Evolutionary conservation across 192 early-diverging fungal genomes (phyloP).

Genomic region (Podila epigama): DNA sequence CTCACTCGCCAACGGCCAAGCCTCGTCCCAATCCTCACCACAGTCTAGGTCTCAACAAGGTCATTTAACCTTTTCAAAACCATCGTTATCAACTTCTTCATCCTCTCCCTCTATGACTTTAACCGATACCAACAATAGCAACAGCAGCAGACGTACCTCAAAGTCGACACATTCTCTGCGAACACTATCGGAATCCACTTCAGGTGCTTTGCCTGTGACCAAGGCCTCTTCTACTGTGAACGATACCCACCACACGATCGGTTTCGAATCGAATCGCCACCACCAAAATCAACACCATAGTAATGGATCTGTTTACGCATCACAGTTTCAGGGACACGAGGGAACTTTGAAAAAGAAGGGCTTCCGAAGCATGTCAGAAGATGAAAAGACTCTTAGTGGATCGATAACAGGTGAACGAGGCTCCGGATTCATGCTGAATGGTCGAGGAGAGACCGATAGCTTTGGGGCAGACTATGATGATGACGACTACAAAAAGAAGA

Average conservation of each 20-base stretch:
- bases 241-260: neutral
- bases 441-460: neutral
- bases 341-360: neutral
- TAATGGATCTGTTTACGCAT: no score
- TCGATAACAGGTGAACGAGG: neutral
- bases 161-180: no score
- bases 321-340: neutral
- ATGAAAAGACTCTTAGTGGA: no score
- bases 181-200: neutral
- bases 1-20: neutral
- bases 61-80: neutral
- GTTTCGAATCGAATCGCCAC: neutral
- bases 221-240: neutral
- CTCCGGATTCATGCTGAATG: no score
- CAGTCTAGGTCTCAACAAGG: no score
- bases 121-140: neutral
- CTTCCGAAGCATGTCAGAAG: no score
- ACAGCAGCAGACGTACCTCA: no score
- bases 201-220: neutral
- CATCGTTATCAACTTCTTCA: neutral
- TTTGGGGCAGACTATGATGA: slow-evolving; percentile 7
- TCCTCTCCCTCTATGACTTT: neutral
- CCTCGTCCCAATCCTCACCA: neutral
- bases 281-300: neutral
- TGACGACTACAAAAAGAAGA: slow-evolving; percentile 6